These are phyloP conservation scores for Colletotrichum liriopes DNA, from an alignment of 2,329 filamentous ascomycete species.

Conservation along the genomic window DNA sequence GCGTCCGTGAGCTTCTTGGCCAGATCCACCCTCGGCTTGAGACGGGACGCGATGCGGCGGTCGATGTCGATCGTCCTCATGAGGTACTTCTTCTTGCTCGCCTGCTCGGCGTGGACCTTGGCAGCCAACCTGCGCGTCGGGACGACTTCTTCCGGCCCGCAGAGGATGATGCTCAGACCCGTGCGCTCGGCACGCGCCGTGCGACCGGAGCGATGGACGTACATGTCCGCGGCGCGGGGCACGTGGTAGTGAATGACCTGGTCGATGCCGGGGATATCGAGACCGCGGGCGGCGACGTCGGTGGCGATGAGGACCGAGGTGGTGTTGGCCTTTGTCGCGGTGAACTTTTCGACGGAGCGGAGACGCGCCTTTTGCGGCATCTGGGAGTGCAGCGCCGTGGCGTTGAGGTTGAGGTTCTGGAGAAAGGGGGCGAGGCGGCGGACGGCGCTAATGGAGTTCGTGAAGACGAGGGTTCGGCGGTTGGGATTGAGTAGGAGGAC, in stretches of 20 bases:
- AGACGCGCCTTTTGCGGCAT: slow-evolving; percentile 97
- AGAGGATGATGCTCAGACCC: slow-evolving; percentile 89
- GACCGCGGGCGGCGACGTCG: slow-evolving; percentile 92
- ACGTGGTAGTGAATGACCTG: slow-evolving; percentile 96
- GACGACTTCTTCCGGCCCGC: slow-evolving; percentile 90
- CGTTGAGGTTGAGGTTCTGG: slow-evolving; percentile 84
- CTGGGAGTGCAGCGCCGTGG: slow-evolving; percentile 87
- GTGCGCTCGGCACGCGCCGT: slow-evolving; percentile 87
- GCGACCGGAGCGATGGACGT: slow-evolving; percentile 95
- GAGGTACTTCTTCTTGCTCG: slow-evolving; percentile 69
- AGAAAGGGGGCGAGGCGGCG: slow-evolving; percentile 88
- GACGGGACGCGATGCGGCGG: slow-evolving; percentile 80
- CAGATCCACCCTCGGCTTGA: slow-evolving; percentile 83
- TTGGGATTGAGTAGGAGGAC: slow-evolving; percentile 87
- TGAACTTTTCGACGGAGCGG: slow-evolving; percentile 93
- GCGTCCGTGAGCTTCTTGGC: slow-evolving; percentile 92
- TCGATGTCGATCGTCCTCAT: slow-evolving; percentile 89
- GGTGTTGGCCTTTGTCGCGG: slow-evolving; percentile 69
- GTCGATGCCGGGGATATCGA: slow-evolving; percentile 93
- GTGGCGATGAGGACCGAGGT: slow-evolving; percentile 87
- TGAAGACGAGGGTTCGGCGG: slow-evolving; percentile 89
- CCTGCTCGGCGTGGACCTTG: slow-evolving; percentile 83
- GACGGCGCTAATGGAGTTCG: slow-evolving; percentile 95
- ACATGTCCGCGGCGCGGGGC: slow-evolving; percentile 90
- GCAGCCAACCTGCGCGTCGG: slow-evolving; percentile 87